Evolutionary conservation across 345 rosid species (phyloP), one percentile per base, ranked within the genome.

Genomic region (Trapa bicornis): DNA sequence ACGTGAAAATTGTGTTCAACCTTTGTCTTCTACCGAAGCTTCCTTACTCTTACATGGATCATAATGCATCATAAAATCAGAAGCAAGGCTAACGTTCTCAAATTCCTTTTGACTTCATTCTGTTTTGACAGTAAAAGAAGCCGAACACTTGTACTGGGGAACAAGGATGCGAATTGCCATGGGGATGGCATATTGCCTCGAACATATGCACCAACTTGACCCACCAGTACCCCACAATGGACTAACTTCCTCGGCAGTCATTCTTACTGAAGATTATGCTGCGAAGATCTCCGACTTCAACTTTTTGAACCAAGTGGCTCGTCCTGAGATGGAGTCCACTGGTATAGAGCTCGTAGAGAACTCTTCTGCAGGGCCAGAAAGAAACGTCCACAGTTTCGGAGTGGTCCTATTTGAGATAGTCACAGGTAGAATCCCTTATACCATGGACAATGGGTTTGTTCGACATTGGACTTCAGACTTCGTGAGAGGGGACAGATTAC

Each of bases 161-260:
- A 83, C 81, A 89, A 76, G 98, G 80, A 43, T 90, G 47, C 81
- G 98, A 65, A 86, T 93, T 16, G 87, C 82, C 38, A 88, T 87
- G 96, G 97, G 98, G 41, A 72, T 85, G 72, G 85, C 95, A 22
- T 90, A 90, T 79, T 88, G 96, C 67, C 89, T 93, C 3, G 92
- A 90, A 58, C 78, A 87, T 68, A 81, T 93, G 94, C 98, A 93
- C 81, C 83, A 80, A 15, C 80, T 84, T 65, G 77, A 71, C 67
- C 97, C 94, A 35, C 90, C 94, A 0, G 38, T 86, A n/a, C 77
- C 82, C 43, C 92, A 86, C 74, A 78, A 82, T 67, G 73, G 78
- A 70, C 79, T 93, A 47, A 79, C 67, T 69, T 93, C 97, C 16
- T 82, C 92, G 3, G 77, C 89, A 2, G 74, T 93, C 67, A 80